Evolutionary conservation across 1,284 basidiomycete genomes (phyloP).

Genomic region (Cryptococcus jaspeensis): DNA sequence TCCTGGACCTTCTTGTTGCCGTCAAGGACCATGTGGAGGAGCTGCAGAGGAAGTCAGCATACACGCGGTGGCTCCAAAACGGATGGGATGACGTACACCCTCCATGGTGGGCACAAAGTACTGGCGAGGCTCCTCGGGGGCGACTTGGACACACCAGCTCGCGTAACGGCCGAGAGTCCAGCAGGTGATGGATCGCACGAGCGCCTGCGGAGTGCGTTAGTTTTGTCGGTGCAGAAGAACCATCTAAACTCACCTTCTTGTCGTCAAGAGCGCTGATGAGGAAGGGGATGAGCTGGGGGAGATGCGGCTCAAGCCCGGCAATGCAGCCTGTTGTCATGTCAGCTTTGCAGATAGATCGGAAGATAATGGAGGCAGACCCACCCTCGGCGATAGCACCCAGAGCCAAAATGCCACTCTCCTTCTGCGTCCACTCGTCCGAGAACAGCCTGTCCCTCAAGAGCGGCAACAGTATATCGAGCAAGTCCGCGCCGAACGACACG

Average conservation of each 20-base stretch:
- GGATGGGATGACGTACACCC: constrained; percentile 66
- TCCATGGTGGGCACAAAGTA: constrained; percentile 98
- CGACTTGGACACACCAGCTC: constrained; percentile 81
- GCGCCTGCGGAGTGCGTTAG: constrained; percentile 60
- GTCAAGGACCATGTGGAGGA: constrained; percentile 96
- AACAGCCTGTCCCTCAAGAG: constrained; percentile 92
- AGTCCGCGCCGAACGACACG: constrained; percentile 81
- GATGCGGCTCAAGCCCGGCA: constrained; percentile 88
- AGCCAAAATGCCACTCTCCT: constrained; percentile 94
- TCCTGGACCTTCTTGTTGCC: constrained; percentile 99
- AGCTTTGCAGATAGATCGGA: neutral
- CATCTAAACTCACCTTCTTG: constrained; percentile 66
- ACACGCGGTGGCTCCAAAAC: neutral
- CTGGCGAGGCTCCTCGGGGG: constrained; percentile 75
- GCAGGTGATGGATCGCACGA: constrained; percentile 97
- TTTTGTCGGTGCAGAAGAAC: neutral
- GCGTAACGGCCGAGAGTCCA: constrained; percentile 99
- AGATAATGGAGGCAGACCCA: constrained; percentile 49
- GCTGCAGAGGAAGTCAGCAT: constrained; percentile 54
- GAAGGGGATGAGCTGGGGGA: constrained; percentile 89
- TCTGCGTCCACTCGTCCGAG: constrained; percentile 87
- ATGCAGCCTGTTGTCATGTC: constrained; percentile 72
- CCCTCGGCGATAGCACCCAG: constrained; percentile 98
- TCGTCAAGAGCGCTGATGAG: constrained; percentile 87
- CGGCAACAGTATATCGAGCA: constrained; percentile 84